phyloP scores from a whole-genome alignment of 257 asterid species.

The Nicotiana sylvestris region DNA sequence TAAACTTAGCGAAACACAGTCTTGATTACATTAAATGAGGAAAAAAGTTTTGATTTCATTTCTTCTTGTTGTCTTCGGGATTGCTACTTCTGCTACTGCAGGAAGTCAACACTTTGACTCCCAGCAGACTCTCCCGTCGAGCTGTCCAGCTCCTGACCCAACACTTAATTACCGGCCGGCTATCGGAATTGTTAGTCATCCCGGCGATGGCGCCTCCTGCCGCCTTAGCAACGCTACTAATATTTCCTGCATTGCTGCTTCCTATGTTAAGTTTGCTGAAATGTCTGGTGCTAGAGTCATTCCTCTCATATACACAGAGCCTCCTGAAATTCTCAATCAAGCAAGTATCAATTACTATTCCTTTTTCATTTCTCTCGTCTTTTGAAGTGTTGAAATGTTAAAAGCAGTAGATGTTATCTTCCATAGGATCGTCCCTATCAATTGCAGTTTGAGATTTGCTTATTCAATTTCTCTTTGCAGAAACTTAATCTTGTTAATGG shows the following conservation, averaged over 20 bases:
- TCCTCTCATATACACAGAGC: slow-evolving; percentile 80
- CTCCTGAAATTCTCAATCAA: slow-evolving; percentile 42
- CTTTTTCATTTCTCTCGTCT: background rate
- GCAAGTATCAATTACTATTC: slow-evolving; percentile 16
- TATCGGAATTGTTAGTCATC: slow-evolving; percentile 83
- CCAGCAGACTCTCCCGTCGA: background rate
- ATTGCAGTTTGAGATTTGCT: slow-evolving; percentile 10
- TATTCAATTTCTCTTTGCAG: slow-evolving; percentile 42
- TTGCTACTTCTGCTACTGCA: background rate
- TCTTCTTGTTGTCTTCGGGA: background rate
- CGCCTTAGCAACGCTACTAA: slow-evolving; percentile 56
- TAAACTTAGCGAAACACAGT: too few relatives aligned
- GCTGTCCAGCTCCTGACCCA: slow-evolving; percentile 51
- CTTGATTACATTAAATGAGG: background rate
- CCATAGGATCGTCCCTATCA: too few relatives aligned
- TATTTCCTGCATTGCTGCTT: slow-evolving; percentile 85
- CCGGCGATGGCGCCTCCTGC: slow-evolving; percentile 96
- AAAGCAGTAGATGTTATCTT: too few relatives aligned
- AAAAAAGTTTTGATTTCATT: background rate
- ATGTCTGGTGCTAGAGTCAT: slow-evolving; percentile 90
- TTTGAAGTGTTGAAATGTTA: too few relatives aligned
- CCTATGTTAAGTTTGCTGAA: slow-evolving; percentile 87
- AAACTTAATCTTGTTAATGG: slow-evolving; percentile 87
- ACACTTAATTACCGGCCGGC: slow-evolving; percentile 69
- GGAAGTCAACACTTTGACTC: background rate